Evolutionary conservation across 83 land plant species (phyloP).

Genomic region (Picea abies): DNA sequence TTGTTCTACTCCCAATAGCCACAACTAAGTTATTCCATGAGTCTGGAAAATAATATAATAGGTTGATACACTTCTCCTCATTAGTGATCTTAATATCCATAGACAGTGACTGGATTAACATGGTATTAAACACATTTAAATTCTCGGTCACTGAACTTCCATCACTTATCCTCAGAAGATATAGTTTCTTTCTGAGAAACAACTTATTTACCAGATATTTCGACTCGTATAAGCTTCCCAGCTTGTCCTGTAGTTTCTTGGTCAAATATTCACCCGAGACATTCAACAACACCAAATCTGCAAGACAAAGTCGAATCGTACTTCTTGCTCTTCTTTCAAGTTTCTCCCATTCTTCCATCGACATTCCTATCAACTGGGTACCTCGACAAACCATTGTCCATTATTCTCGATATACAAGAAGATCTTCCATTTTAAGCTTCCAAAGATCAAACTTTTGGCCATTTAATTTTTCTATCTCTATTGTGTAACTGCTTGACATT

Average conservation of each 20-base stretch:
- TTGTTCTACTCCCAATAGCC: neutral
- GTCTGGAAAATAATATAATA: neutral
- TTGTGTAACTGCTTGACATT: too few species aligned
- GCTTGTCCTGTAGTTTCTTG: neutral
- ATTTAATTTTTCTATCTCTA: too few species aligned
- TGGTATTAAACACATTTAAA: neutral
- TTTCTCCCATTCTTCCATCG: too few species aligned
- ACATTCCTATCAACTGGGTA: too few species aligned
- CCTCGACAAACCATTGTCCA: too few species aligned
- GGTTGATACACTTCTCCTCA: neutral
- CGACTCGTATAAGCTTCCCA: neutral
- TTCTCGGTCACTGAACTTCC: neutral
- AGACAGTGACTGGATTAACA: neutral
- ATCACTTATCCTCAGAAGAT: neutral
- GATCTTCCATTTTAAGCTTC: too few species aligned
- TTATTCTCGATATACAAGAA: too few species aligned
- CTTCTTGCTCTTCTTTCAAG: too few species aligned
- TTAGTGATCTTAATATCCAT: neutral
- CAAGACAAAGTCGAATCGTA: too few species aligned
- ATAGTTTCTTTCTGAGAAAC: neutral
- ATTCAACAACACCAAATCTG: neutral
- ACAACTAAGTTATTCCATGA: neutral
- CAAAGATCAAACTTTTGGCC: too few species aligned
- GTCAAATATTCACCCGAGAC: neutral
- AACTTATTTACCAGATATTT: neutral